Conservation (phyloP, 2,329 filamentous ascomycete species). For the Fusarium sp. region DNA sequence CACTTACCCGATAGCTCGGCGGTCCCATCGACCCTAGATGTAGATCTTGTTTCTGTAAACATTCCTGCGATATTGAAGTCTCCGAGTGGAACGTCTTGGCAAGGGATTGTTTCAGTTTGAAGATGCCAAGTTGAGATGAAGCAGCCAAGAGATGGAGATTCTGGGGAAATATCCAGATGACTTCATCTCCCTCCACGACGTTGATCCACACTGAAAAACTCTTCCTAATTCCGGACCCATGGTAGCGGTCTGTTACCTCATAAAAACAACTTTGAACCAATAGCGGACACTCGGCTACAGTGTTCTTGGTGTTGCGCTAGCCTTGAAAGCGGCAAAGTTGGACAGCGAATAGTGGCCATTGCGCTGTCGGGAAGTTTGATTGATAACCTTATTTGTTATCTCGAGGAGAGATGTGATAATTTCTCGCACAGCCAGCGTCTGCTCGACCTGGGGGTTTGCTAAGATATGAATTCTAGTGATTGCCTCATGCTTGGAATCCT, state of each 20-base stretch:
- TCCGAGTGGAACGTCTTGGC: neutral
- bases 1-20: neutral
- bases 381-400: too few species aligned
- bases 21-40: neutral
- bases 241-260: conserved; percentile 13
- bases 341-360: neutral
- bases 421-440: too few species aligned
- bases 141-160: conserved; percentile 11
- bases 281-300: neutral
- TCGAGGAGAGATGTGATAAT: too few species aligned
- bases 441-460: too few species aligned
- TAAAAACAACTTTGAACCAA: neutral
- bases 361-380: too few species aligned
- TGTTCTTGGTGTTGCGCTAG: neutral
- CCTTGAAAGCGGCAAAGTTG: neutral
- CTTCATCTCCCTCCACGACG: conserved; percentile 24
- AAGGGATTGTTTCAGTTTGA: neutral
- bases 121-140: conserved; percentile 16
- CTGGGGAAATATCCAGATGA: conserved; percentile 2
- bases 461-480: too few species aligned
- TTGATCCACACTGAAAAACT: neutral
- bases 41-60: neutral
- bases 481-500: too few species aligned
- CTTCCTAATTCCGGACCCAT: conserved; percentile 18
- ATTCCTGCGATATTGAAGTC: too few species aligned